Conservation (phyloP, 2,329 filamentous ascomycete species). For the Curvularia eragrostidis region DNA sequence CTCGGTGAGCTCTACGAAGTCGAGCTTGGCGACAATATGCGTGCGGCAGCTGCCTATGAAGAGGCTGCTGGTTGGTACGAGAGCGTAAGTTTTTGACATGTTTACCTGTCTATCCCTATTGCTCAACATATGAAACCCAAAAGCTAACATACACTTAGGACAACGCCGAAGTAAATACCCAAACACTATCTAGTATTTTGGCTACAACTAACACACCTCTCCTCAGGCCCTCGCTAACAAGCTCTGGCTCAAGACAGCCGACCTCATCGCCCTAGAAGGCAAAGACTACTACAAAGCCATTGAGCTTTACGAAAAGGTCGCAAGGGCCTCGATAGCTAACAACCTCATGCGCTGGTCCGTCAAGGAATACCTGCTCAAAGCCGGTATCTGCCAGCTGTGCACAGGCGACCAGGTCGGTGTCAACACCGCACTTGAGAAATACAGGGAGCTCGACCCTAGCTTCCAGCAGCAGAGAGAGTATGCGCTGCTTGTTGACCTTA, state of each 20-base stretch:
- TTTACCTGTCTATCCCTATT: neutral
- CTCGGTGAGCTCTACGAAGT: constrained; percentile 85
- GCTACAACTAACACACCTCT: constrained; percentile 34
- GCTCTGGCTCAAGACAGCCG: constrained; percentile 88
- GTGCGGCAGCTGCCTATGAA: constrained; percentile 83
- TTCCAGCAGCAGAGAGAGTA: constrained; percentile 82
- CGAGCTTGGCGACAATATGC: constrained; percentile 78
- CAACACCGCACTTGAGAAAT: constrained; percentile 80
- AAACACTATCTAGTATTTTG: constrained; percentile 16
- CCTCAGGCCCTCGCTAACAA: constrained; percentile 79
- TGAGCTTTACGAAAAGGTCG: constrained; percentile 77
- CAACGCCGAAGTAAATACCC: constrained; percentile 44
- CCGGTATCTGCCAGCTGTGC: constrained; percentile 86
- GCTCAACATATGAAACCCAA: neutral
- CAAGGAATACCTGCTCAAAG: constrained; percentile 95
- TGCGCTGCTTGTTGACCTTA: constrained; percentile 78
- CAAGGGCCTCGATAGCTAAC: constrained; percentile 78
- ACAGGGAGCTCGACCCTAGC: constrained; percentile 68
- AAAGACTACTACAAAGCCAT: constrained; percentile 69
- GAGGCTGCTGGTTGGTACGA: constrained; percentile 89
- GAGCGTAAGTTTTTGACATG: constrained; percentile 37
- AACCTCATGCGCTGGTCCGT: constrained; percentile 71
- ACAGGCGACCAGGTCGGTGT: constrained; percentile 78
- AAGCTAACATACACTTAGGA: constrained; percentile 39
- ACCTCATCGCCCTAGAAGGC: constrained; percentile 78